Conservation (phyloP, 2,329 filamentous ascomycete genomes). For the Calonectria leucothoes region DNA sequence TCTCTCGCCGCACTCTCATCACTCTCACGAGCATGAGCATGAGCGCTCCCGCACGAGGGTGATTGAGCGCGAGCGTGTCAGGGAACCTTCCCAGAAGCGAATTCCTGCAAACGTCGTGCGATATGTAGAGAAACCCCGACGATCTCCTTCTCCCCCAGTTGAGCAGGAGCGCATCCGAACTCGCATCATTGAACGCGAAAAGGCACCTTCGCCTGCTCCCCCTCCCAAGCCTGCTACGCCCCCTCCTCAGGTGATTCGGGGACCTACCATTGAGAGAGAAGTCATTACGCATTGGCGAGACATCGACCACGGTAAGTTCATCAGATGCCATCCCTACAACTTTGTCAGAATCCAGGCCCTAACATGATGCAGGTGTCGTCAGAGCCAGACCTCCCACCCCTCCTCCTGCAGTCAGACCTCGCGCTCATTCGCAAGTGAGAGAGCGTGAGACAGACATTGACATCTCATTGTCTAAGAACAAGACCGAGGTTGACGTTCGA, state of each 20-base stretch:
- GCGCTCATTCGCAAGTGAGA: slow-evolving; percentile 54
- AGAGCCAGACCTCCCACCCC: slow-evolving; percentile 56
- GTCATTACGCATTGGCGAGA: slow-evolving; percentile 90
- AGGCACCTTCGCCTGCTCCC: slow-evolving; percentile 46
- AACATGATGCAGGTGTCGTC: slow-evolving; percentile 56
- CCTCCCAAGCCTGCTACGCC: slow-evolving; percentile 63
- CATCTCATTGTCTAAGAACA: slow-evolving; percentile 65
- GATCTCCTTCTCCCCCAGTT: slow-evolving; percentile 49
- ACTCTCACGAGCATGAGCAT: slow-evolving; percentile 48
- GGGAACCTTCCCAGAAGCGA: slow-evolving; percentile 52
- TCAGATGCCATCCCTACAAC: background rate
- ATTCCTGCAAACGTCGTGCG: slow-evolving; percentile 54
- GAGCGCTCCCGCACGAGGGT: slow-evolving; percentile 51
- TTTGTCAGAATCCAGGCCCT: slow-evolving; percentile 3
- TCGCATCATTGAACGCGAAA: slow-evolving; percentile 61
- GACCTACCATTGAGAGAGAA: slow-evolving; percentile 86
- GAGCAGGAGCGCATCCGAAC: slow-evolving; percentile 61
- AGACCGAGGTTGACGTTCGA: slow-evolving; percentile 69
- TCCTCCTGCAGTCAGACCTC: slow-evolving; percentile 58
- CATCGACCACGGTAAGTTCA: slow-evolving; percentile 81
- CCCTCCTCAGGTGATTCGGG: slow-evolving; percentile 74
- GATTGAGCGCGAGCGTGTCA: slow-evolving; percentile 43
- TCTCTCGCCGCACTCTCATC: slow-evolving; percentile 49
- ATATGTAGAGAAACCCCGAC: slow-evolving; percentile 53
- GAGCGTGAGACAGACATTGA: slow-evolving; percentile 72